phyloP scores from a whole-genome alignment of 2,329 filamentous ascomycete species.

The Mariannaea sp. region DNA sequence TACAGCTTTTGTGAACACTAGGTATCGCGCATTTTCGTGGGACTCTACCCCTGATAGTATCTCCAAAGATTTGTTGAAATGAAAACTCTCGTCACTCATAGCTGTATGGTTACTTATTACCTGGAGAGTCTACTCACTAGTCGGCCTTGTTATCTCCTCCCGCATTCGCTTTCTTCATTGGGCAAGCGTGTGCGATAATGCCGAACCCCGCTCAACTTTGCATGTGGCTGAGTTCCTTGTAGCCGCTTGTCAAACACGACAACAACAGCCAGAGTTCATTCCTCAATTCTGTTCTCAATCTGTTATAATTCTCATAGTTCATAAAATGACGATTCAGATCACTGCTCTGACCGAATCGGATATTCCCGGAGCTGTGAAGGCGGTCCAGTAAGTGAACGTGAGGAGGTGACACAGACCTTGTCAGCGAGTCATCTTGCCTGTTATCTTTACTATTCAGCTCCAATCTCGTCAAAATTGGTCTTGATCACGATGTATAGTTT shows the following conservation, averaged over 20 bases:
- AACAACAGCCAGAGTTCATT: not conserved
- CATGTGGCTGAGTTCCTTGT: not conserved
- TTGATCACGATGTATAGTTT: no score
- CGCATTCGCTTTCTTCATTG: conserved; percentile 5
- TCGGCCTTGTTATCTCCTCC: not conserved
- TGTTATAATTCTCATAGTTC: not conserved
- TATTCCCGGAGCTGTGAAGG: conserved; percentile 66
- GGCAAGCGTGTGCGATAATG: conserved; percentile 10
- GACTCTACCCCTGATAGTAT: no score
- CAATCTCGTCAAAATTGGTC: no score
- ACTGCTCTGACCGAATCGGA: conserved; percentile 60
- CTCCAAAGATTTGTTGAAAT: no score
- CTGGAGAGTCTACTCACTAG: no score
- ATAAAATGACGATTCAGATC: conserved; percentile 58
- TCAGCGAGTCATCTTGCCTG: no score
- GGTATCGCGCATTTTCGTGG: not conserved
- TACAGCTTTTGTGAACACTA: conserved; percentile 32
- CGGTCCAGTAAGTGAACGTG: conserved; percentile 58
- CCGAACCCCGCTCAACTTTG: not conserved
- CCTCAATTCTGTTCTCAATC: not conserved
- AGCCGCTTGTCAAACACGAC: not conserved
- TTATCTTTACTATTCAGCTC: no score
- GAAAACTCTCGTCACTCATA: no score
- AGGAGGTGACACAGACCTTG: no score
- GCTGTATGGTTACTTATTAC: no score